Conservation (phyloP, 768 basidiomycete species). For the Mycena vitilis region DNA sequence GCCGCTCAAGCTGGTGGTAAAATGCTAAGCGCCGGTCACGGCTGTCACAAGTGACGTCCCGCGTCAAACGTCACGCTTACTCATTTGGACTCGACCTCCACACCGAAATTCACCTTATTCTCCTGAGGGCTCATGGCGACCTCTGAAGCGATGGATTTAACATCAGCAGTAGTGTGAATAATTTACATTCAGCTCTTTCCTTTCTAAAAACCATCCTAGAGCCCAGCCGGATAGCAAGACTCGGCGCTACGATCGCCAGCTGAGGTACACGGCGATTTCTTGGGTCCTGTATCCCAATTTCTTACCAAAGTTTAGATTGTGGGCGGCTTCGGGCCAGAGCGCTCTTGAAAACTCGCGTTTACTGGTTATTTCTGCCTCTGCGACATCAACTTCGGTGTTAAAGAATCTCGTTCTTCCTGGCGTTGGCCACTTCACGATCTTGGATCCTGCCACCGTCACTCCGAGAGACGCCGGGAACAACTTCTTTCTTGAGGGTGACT, state of each 20-base stretch:
- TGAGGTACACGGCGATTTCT: constrained; percentile 66
- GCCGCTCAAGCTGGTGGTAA: no score
- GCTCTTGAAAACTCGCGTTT: constrained; percentile 89
- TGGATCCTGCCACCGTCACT: constrained; percentile 72
- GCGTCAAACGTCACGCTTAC: constrained; percentile 25
- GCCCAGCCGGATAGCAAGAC: constrained; percentile 85
- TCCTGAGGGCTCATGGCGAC: constrained; percentile 15
- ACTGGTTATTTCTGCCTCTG: constrained; percentile 82
- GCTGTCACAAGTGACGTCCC: background rate
- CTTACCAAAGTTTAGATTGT: constrained; percentile 60
- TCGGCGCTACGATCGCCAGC: constrained; percentile 93
- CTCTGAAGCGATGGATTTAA: constrained; percentile 26
- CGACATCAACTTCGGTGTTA: constrained; percentile 88
- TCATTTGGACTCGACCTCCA: constrained; percentile 3
- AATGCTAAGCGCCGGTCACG: background rate
- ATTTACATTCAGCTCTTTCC: background rate
- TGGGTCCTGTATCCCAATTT: background rate
- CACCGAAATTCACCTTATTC: background rate
- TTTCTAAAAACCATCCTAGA: constrained; percentile 19
- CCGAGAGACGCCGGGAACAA: constrained; percentile 92
- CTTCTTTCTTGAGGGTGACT: constrained; percentile 87
- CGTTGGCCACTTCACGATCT: constrained; percentile 94
- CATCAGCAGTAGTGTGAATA: constrained; percentile 20
- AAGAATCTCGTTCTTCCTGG: constrained; percentile 98
- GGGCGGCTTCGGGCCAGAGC: constrained; percentile 92